Evolutionary conservation across 2,329 filamentous ascomycete genomes (phyloP).

Genomic region (Fusarium neocosmosporiellum): DNA sequence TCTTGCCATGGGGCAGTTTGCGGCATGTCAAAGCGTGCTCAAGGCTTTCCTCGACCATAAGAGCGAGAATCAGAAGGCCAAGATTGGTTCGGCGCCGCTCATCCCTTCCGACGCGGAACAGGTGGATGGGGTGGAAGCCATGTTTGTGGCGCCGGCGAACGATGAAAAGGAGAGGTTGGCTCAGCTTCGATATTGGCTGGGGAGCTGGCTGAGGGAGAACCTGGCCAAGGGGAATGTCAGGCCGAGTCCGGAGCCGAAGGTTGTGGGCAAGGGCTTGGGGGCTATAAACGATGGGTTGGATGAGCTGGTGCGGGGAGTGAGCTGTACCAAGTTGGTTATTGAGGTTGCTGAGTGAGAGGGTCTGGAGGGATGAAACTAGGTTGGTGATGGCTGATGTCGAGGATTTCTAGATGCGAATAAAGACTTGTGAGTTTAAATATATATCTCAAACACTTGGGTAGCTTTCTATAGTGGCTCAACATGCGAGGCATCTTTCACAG

Average conservation of each 20-base stretch:
- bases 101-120: conserved; percentile 46
- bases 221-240: conserved; percentile 47
- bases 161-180: conserved; percentile 48
- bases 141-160: conserved; percentile 52
- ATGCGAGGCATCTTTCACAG: no score
- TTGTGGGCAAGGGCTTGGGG: conserved; percentile 51
- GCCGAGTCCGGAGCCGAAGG: conserved; percentile 52
- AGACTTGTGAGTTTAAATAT: no score
- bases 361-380: background rate
- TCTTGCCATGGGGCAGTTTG: conserved; percentile 52
- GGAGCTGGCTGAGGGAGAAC: conserved; percentile 49
- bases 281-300: conserved; percentile 54
- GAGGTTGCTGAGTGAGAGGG: conserved; percentile 48
- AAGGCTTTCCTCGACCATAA: conserved; percentile 43
- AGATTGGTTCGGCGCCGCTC: conserved; percentile 52
- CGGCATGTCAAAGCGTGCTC: conserved; percentile 51
- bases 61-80: conserved; percentile 29
- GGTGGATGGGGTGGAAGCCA: conserved; percentile 49
- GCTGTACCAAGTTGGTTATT: conserved; percentile 56
- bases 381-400: accelerated
- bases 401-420: background rate
- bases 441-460: no score
- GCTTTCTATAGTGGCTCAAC: no score
- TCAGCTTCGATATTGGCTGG: conserved; percentile 56
- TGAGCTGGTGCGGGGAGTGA: conserved; percentile 51